These are phyloP conservation scores for Sugiyamaella smithiae DNA, from an alignment of 805 yeast species.

Conservation along the genomic window DNA sequence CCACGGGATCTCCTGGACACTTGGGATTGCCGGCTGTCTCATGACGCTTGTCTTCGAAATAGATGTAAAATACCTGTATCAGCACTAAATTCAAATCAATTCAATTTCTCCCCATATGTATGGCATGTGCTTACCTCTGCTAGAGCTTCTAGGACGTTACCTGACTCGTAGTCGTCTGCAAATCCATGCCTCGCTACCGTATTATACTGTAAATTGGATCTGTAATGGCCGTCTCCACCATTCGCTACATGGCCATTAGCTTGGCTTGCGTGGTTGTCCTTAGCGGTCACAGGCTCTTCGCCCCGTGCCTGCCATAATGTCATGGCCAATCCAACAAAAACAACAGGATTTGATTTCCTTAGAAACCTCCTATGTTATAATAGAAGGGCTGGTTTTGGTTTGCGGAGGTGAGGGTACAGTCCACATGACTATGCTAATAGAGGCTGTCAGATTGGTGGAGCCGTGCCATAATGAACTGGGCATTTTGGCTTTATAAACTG, in stretches of 20 bases:
- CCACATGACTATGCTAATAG: background rate
- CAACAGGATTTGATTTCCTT: background rate
- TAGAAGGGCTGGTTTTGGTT: constrained; percentile 1
- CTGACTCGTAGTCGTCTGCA: constrained; percentile 53
- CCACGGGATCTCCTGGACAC: constrained; percentile 48
- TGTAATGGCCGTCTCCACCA: background rate
- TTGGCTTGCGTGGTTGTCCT: too few species aligned
- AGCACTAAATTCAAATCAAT: background rate
- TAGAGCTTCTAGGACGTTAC: constrained; percentile 44
- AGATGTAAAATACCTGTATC: constrained; percentile 64
- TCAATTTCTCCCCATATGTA: too few species aligned
- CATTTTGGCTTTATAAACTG: too few species aligned
- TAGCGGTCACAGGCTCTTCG: background rate
- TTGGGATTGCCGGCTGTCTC: constrained; percentile 81
- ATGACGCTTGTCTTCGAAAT: constrained; percentile 90
- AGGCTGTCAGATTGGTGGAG: constrained; percentile 1
- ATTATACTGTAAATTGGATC: constrained; percentile 27
- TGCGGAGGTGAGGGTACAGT: constrained; percentile 5
- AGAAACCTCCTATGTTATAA: background rate
- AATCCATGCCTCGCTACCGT: constrained; percentile 57
- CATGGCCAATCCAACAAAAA: background rate
- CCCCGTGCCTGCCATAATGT: background rate
- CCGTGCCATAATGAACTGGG: too few species aligned
- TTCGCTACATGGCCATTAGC: constrained; percentile 3
- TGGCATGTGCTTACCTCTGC: constrained; percentile 39